Conservation (phyloP, 2,329 filamentous ascomycete species). For the Arthrocladium fulminans region DNA sequence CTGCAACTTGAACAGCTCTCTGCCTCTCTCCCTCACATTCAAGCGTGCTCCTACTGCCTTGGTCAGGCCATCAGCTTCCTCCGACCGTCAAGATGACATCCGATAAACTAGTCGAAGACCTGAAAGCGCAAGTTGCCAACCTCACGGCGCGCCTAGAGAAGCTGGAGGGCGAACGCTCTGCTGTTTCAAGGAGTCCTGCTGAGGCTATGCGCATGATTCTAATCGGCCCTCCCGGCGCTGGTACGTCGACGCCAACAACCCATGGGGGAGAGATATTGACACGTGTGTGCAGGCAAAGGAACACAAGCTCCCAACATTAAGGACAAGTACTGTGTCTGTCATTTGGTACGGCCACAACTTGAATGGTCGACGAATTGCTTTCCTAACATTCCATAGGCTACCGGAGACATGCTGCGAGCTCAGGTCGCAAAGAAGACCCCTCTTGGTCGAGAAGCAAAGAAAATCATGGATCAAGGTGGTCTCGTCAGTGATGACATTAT, state of each 20-base stretch:
- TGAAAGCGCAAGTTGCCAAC: slow-evolving; percentile 73
- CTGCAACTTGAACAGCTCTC: background rate
- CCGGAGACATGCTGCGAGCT: slow-evolving; percentile 96
- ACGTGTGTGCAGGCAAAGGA: slow-evolving; percentile 72
- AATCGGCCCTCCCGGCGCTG: slow-evolving; percentile 94
- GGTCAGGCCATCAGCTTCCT: slow-evolving; percentile 22
- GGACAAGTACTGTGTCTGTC: slow-evolving; percentile 95
- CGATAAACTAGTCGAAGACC: slow-evolving; percentile 67
- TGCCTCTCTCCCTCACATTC: background rate
- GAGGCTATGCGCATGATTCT: slow-evolving; percentile 88
- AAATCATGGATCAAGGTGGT: slow-evolving; percentile 98
- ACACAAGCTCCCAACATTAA: slow-evolving; percentile 97
- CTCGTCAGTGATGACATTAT: slow-evolving; percentile 98
- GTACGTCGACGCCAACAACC: slow-evolving; percentile 46
- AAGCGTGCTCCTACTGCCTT: slow-evolving; percentile 12
- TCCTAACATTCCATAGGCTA: slow-evolving; percentile 55
- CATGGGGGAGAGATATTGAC: slow-evolving; percentile 15
- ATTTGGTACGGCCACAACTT: slow-evolving; percentile 68
- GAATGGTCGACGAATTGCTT: slow-evolving; percentile 1
- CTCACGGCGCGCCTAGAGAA: slow-evolving; percentile 80
- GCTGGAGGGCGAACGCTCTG: slow-evolving; percentile 62
- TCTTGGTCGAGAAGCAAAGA: slow-evolving; percentile 93
- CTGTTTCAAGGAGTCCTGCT: slow-evolving; percentile 39
- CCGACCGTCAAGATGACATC: slow-evolving; percentile 62
- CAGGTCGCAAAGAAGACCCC: slow-evolving; percentile 97